Conservation (phyloP, 805 yeast species). For the Ogataea parapolymorpha region DNA sequence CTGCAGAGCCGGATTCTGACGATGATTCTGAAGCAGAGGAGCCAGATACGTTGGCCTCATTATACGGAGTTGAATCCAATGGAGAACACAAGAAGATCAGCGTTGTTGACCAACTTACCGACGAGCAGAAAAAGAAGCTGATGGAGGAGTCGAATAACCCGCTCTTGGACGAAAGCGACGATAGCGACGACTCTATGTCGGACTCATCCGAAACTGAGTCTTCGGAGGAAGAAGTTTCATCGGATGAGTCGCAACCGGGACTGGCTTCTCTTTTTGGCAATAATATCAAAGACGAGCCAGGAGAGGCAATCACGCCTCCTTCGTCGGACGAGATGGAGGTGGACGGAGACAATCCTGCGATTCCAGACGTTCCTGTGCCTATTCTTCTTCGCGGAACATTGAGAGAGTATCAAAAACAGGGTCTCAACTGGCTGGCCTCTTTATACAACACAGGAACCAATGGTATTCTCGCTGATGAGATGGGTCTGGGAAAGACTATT, state of each 20-base stretch:
- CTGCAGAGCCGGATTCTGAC: conserved; percentile 15
- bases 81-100: conserved; percentile 10
- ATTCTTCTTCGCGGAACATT: conserved; percentile 72
- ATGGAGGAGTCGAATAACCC: conserved; percentile 20
- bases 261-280: conserved; percentile 39
- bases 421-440: conserved; percentile 95
- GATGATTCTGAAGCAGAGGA: conserved; percentile 21
- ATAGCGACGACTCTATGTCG: conserved; percentile 14
- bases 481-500: conserved; percentile 97
- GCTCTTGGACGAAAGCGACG: conserved; percentile 21
- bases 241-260: conserved; percentile 19
- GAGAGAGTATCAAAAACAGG: conserved; percentile 92
- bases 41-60: conserved; percentile 28
- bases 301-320: conserved; percentile 30
- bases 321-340: conserved; percentile 35
- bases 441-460: conserved; percentile 88
- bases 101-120: conserved; percentile 28
- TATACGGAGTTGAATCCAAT: conserved; percentile 29
- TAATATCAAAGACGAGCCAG: conserved; percentile 34
- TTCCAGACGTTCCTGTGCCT: conserved; percentile 77
- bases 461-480: conserved; percentile 97
- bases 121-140: conserved; percentile 22
- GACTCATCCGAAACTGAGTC: conserved; percentile 18
- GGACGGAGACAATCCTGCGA: conserved; percentile 29
- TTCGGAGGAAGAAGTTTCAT: conserved; percentile 20